phyloP scores from a whole-genome alignment of 2,329 filamentous ascomycete species.

The Dothideomycetidae sp. region DNA sequence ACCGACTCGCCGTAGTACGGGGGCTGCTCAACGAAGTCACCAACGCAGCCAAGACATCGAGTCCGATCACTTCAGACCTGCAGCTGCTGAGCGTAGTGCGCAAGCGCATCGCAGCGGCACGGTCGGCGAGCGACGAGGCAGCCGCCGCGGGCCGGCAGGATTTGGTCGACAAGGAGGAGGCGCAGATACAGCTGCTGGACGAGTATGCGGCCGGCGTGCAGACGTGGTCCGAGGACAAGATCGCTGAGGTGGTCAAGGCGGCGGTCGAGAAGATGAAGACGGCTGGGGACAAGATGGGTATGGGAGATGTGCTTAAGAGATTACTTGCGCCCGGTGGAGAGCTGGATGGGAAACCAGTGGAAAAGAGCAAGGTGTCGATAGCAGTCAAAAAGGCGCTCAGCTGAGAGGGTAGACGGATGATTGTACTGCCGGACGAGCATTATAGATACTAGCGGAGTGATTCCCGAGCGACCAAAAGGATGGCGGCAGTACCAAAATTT shows the following conservation, averaged over 20 bases:
- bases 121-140: conserved; percentile 51
- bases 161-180: conserved; percentile 54
- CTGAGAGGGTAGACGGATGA: too few species aligned
- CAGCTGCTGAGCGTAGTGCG: conserved; percentile 54
- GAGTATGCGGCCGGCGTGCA: conserved; percentile 49
- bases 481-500: too few species aligned
- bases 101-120: conserved; percentile 44
- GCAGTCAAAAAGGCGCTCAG: conserved; percentile 39
- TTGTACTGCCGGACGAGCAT: too few species aligned
- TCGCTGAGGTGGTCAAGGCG: conserved; percentile 39
- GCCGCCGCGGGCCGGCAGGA: conserved; percentile 49
- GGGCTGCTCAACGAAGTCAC: conserved; percentile 53
- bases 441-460: too few species aligned
- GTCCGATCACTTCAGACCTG: conserved; percentile 55
- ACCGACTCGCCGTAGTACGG: conserved; percentile 55
- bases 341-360: conserved; percentile 49
- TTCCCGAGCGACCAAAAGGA: too few species aligned
- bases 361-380: conserved; percentile 46
- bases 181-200: conserved; percentile 49
- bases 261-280: conserved; percentile 38
- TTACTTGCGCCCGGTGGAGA: conserved; percentile 37
- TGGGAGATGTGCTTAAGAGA: conserved; percentile 51
- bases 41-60: conserved; percentile 59
- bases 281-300: conserved; percentile 33
- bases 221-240: conserved; percentile 43